phyloP scores from a whole-genome alignment of 495 filamentous ascomycete species.

The Xanthoparmelia taractica region DNA sequence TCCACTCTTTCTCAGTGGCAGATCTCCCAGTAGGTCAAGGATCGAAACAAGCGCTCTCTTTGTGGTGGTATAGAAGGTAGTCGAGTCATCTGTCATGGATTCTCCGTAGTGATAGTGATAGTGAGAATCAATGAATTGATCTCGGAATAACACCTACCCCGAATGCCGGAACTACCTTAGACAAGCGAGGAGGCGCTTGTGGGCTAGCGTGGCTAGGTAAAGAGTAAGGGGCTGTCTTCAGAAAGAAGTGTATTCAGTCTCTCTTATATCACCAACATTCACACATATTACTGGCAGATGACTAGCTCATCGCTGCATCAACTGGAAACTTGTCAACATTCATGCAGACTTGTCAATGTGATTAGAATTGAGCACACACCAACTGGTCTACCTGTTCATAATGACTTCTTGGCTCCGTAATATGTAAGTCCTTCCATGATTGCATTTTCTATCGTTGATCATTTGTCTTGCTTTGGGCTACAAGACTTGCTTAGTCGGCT shows the following conservation, averaged over 20 bases:
- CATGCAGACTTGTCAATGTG: background rate
- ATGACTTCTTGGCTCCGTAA: conserved; percentile 11
- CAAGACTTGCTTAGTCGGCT: background rate
- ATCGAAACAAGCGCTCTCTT: background rate
- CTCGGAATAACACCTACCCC: background rate
- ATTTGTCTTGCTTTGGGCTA: background rate
- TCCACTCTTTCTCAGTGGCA: background rate
- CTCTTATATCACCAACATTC: background rate
- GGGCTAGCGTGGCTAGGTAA: no score
- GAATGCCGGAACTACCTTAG: background rate
- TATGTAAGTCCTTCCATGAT: background rate
- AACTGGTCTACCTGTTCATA: background rate
- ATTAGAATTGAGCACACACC: background rate
- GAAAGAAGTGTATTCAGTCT: no score
- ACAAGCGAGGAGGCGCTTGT: background rate
- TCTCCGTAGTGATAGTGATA: no score
- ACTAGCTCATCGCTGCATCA: background rate
- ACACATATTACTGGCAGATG: background rate
- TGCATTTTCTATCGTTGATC: background rate
- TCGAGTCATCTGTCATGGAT: no score
- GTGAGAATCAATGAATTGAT: background rate
- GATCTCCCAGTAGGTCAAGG: background rate
- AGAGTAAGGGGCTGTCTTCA: no score
- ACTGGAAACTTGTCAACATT: background rate
- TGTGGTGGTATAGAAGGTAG: background rate